Evolutionary conservation across 1,139 yeast species (phyloP), one percentile per base, ranked within the genome.

Genomic region (Nakaseomyces uthaithaninus): DNA sequence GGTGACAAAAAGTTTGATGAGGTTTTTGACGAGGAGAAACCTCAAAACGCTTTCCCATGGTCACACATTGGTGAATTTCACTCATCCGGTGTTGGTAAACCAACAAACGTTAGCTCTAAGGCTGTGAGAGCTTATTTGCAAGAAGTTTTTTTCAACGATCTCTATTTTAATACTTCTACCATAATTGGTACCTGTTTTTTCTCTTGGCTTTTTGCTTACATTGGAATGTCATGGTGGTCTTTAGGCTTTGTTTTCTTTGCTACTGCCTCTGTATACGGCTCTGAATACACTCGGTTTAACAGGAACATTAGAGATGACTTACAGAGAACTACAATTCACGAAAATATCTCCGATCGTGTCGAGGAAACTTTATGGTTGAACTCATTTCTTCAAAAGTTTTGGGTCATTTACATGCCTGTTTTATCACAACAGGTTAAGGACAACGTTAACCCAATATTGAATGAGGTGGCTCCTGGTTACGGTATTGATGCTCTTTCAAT

Each of bases 351-450:
- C 44, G 69, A 72, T 39, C 74, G 71, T 51, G 60, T 71, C 45
- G 94, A 83, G 63, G 77, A 86, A 8, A 80, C 82, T 76, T 77
- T 77, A 48, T 83, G 94, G 94, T 62, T 82, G 53, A 83, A 83
- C 54, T 74, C 79, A 18, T 81, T 83, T 53, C 62, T 82, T 59
- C 78, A 78, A 38, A 83, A 82, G 59, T 81, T 83, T 55, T 83
- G 94, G 94, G 83, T 80, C 42, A 80, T 82, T 48, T 82, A 82
- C 53, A 82, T 83, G 94, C 91, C 91, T 31, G 85, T 84, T 0
- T 66, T 83, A 42, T 78, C 86, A n/a, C 84, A 80, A 52, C 77
- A 75, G 59, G 91, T 82, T 22, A 71, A 76, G 63, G 73, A 70
- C 40, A 75, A 73, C 53, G 80, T 85, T 14, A 81, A 80, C 52